These are phyloP conservation scores for Coelastrella sp. DNA, from an alignment of 139 green algal species.

Conservation along the genomic window DNA sequence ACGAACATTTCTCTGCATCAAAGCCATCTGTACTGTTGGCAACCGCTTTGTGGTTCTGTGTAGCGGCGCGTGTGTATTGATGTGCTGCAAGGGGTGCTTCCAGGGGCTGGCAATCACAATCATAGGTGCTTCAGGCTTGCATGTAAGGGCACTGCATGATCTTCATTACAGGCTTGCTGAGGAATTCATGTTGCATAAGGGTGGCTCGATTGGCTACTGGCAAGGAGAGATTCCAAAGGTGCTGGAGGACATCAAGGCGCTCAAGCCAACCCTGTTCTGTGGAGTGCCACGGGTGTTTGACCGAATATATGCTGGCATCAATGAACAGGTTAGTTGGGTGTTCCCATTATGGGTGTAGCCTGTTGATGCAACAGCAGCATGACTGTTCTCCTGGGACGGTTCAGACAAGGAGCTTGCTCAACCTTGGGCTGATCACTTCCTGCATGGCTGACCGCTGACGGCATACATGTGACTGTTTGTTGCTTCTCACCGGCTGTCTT, in stretches of 20 bases:
- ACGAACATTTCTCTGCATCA: too few relatives aligned
- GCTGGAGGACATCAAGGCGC: conserved; percentile 79
- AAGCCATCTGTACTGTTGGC: too few relatives aligned
- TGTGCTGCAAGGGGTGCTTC: not conserved
- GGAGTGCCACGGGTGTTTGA: conserved; percentile 91
- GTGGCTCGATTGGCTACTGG: conserved; percentile 77
- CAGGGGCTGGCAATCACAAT: too few relatives aligned
- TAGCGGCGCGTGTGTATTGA: too few relatives aligned
- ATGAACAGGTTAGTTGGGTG: conserved; percentile 44
- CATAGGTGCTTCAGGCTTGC: not conserved
- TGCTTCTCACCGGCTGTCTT: not conserved
- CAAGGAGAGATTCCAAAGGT: conserved; percentile 48
- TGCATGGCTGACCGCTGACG: not conserved
- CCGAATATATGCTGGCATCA: conserved; percentile 76
- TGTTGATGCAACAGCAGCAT: not conserved
- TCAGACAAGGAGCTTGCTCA: too few relatives aligned
- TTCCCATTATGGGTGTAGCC: conserved; percentile 17
- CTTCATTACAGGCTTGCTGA: conserved; percentile 65
- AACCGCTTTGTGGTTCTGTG: too few relatives aligned
- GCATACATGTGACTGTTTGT: not conserved
- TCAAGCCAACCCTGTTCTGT: conserved; percentile 81
- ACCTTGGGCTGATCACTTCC: too few relatives aligned
- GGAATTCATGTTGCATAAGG: conserved; percentile 73
- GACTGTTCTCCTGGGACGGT: not conserved
- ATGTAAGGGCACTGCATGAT: not conserved